Base-by-base conservation (phyloP, 345 rosid species). In the Lenwebbia sp. region DNA sequence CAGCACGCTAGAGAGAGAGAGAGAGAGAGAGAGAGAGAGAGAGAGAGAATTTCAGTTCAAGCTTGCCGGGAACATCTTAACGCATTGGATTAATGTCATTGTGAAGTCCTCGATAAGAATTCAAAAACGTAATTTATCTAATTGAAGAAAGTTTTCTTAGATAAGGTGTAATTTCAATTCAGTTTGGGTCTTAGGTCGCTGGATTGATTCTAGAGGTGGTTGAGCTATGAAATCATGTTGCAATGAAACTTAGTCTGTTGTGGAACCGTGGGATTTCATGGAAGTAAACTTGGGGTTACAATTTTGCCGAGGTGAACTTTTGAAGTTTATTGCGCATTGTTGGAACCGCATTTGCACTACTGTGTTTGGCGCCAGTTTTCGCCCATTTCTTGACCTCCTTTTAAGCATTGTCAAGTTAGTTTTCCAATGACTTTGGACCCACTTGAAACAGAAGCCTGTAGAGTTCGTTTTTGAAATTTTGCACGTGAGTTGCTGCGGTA, bases 201-300 rank as follows among this genome's bases (percentile, higher is more conserved):
- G 2, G 33, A 19, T 60, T 13, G 37, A n/a, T 60, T n/a, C 10
- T 13, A 28, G 10, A 60, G 19, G 37, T 60, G 30, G 37, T 60
- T 13, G 74, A 28, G 21, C 37, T 28, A 6, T 60, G 9, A 13
- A 60, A 13, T 13, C 37, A 28, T 13, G 37, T 60, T 5, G 70
- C 0, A 3, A 57, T 26, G 65, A 12, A 57, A 57, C 30, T 57
- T 57, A 12, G 0, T 0, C 0, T 26, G 7, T 26, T 0, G 1
- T 0, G 17, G 7, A 12, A 57, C 0, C 3, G 14, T 5, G 65
- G 33, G 30, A 57, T 57, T 57, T 55, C 26, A 26, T 57, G 65
- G 65, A 26, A 57, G 30, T 57, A 26, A 57, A 57, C 0, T 57
- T 57, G 33, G 17, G 33, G 28, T 26, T 57, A 57, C 17, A 0